Evolutionary conservation across 495 filamentous ascomycete species (phyloP).

Genomic region (Lepraria neglecta): DNA sequence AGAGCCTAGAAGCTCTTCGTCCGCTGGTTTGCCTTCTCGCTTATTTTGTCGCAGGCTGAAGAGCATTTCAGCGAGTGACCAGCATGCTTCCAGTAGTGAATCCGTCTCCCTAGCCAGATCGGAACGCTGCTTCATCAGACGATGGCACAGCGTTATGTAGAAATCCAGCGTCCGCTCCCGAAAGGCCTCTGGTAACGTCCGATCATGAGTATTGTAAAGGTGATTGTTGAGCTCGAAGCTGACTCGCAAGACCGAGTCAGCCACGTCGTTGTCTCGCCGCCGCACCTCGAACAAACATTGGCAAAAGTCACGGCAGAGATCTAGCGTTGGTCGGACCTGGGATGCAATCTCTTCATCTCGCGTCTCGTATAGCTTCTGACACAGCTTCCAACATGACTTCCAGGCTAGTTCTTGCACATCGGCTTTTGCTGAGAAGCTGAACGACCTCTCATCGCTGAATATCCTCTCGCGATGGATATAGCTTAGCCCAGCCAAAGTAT

Average conservation of each 20-base stretch:
- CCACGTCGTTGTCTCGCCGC: conserved; percentile 62
- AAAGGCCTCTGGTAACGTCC: conserved; percentile 78
- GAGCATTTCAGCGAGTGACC: conserved; percentile 87
- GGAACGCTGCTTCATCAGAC: conserved; percentile 86
- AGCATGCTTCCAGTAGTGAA: conserved; percentile 76
- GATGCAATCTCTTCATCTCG: conserved; percentile 63
- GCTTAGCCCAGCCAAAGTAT: conserved; percentile 78
- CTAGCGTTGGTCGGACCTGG: conserved; percentile 71
- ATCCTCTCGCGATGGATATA: conserved; percentile 75
- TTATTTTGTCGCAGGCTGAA: conserved; percentile 85
- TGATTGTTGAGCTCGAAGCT: conserved; percentile 96
- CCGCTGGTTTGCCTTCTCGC: conserved; percentile 61
- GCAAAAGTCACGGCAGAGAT: conserved; percentile 86
- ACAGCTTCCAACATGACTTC: conserved; percentile 88
- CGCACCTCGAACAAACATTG: conserved; percentile 82
- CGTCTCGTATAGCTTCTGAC: conserved; percentile 78
- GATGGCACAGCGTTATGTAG: conserved; percentile 86
- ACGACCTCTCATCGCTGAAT: conserved; percentile 62
- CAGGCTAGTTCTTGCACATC: conserved; percentile 78
- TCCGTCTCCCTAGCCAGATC: conserved; percentile 73
- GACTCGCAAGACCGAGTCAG: conserved; percentile 79
- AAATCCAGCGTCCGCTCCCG: conserved; percentile 86
- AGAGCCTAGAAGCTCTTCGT: conserved; percentile 77
- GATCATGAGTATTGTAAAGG: conserved; percentile 84
- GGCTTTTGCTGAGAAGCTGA: conserved; percentile 57